A percentile compares a stretch with the other conserved stretches of the same genome.
phyloP scores from a whole-genome alignment of 495 filamentous ascomycete genomes.

The Viridothelium virens region DNA sequence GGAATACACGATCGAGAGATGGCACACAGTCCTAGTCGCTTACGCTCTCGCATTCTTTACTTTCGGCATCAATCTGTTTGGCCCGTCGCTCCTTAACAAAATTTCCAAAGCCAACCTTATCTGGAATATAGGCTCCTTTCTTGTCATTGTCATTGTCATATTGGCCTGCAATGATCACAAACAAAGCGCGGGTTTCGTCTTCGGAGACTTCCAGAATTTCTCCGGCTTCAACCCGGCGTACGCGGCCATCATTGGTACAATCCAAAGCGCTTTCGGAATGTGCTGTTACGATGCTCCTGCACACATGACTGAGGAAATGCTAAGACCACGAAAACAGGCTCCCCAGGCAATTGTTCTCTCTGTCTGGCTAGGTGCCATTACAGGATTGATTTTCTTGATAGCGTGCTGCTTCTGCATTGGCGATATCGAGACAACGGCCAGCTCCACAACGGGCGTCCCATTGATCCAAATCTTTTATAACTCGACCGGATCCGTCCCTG shows the following conservation, averaged over 20 bases:
- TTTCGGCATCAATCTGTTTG: constrained; percentile 44
- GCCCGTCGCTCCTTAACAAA: constrained; percentile 45
- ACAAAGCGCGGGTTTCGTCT: constrained; percentile 49
- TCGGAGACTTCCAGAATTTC: constrained; percentile 49
- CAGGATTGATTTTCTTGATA: constrained; percentile 45
- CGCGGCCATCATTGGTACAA: constrained; percentile 47
- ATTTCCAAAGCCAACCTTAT: constrained; percentile 46
- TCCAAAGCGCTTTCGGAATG: constrained; percentile 54
- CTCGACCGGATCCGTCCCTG: constrained; percentile 20
- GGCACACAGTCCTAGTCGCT: constrained; percentile 50
- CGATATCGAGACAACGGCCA: constrained; percentile 37
- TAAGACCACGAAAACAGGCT: constrained; percentile 43
- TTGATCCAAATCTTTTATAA: constrained; percentile 18
- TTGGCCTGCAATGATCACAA: constrained; percentile 50
- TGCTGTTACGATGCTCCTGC: constrained; percentile 43
- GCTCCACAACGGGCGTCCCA: constrained; percentile 36
- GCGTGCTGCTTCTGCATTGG: constrained; percentile 46
- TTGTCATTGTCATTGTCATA: constrained; percentile 45
- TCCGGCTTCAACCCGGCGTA: constrained; percentile 47
- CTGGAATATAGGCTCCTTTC: constrained; percentile 49
- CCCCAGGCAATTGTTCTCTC: constrained; percentile 50
- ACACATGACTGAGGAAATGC: constrained; percentile 49
- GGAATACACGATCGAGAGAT: constrained; percentile 46
- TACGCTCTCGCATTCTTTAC: constrained; percentile 43
- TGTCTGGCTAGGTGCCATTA: constrained; percentile 44